Evolutionary conservation across 2,329 filamentous ascomycete species (phyloP), one percentile per base, ranked within the genome.

Genomic region (Diplocarpon mali): DNA sequence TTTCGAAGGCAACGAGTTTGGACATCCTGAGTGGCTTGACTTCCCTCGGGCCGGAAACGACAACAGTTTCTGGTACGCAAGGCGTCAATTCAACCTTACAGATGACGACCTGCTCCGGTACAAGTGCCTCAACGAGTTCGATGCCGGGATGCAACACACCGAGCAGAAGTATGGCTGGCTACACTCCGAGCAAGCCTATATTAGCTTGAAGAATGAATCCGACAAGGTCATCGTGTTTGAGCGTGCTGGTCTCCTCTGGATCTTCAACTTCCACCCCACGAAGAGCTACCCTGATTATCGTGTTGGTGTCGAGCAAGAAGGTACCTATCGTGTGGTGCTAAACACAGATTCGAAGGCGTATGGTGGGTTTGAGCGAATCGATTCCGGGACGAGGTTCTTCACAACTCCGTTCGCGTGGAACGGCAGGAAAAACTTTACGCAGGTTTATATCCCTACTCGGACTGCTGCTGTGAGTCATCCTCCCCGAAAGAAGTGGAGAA

Each of bases 1-100:
- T 69, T 98, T 98, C 57, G 89, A 95, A 67, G 92, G 92, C 49
- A 98, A 98, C 65, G 92, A 98, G 65, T 98, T 98, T 60, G 92
- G 92, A 0, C 92, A 98, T 62, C 92, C 92, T 0, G 92, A 98
- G 66, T 98, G 92, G 92, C 83, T 98, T 32, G 92, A 98, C 64
- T 98, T 98, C 66, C 92, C 92, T 3, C 85, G 92, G 41, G 87
- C 82, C 59, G 92, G 92, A 47, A 95, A 95, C 67, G 69, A 80
- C 60, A 94, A 95, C 67, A 92, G 85, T 37, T 95, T 89, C 72
- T 90, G 86, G 80, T 95, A 95, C 61, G 89, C 89, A 2, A 79
- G 92, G 16, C 83, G 92, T 47, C 90, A 95, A 64, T 80, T 95
- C 55, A 96, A 98, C 65, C 76, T 98, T 13, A 81, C 87, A 0